Evolutionary conservation across 805 yeast species (phyloP).

Genomic region (Debaryomyces castellii): DNA sequence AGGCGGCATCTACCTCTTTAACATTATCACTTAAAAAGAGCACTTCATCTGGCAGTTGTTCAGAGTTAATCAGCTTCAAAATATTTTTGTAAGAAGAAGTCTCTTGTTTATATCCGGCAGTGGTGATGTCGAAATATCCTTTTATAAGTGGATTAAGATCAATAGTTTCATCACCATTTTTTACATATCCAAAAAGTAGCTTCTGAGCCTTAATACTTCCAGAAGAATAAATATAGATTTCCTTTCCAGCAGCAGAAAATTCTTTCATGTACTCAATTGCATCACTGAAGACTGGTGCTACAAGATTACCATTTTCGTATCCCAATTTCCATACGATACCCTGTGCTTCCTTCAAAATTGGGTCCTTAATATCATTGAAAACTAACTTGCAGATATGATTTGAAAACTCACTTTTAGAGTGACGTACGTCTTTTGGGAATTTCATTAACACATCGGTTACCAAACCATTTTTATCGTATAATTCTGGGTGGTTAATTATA

Average conservation of each 20-base stretch:
- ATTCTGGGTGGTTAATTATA: constrained; percentile 33
- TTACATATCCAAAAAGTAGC: constrained; percentile 67
- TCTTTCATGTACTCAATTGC: constrained; percentile 56
- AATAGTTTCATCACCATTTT: constrained; percentile 25
- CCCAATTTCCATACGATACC: constrained; percentile 84
- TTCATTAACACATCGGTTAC: constrained; percentile 33
- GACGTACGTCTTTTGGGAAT: constrained; percentile 43
- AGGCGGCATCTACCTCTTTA: constrained; percentile 74
- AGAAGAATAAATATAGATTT: constrained; percentile 77
- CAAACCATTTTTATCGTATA: constrained; percentile 12
- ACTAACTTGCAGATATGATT: constrained; percentile 60
- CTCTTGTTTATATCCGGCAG: constrained; percentile 72
- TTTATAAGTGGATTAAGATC: constrained; percentile 55
- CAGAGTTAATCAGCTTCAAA: constrained; percentile 36
- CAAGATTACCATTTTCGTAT: constrained; percentile 69
- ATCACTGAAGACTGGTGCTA: constrained; percentile 76
- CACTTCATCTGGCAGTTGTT: constrained; percentile 31
- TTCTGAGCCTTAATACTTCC: constrained; percentile 89
- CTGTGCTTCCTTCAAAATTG: constrained; percentile 73
- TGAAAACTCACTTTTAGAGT: constrained; percentile 30
- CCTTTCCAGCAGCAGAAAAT: constrained; percentile 29
- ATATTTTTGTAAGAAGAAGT: constrained; percentile 59
- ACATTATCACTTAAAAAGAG: constrained; percentile 81
- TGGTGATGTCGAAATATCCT: constrained; percentile 84
- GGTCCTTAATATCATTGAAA: constrained; percentile 68